Base-by-base conservation (phyloP, 2,329 filamentous ascomycete genomes). In the Malbranchea zuffiana region DNA sequence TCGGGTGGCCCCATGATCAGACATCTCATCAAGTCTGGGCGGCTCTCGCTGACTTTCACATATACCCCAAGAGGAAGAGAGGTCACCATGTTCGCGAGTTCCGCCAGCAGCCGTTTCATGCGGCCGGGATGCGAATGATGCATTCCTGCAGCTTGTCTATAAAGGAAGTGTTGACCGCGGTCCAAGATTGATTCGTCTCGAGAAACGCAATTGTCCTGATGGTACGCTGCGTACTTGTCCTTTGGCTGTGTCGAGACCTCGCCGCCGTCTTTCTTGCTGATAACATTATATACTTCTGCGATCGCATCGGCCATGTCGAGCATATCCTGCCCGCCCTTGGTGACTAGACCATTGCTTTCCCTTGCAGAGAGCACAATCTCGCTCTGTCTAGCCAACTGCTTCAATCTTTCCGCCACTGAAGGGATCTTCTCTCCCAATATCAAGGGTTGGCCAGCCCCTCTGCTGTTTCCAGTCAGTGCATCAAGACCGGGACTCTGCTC, bases 11-110 rank as follows among this genome's bases (percentile, higher is more conserved):
- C 71, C 13, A 67, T 53, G 32, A 74, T 69, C 16, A 71, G 39
- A 13, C 62, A 50, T 47, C 70, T 72, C 51, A 73, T 61, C n/a
- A 67, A 43, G 44, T 73, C 69, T 1, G 66, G 56, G 1, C 68
- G 58, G 6, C 59, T 60, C 7, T 56, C 49, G 10, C 60, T 63
- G 38, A 70, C 60, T 6, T 62, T 60, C 13, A 74, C 59, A 39
- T 63, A 72, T 15, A 74, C 70, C 3, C 69, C 69, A 6, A 64
- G 59, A 1, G 70, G 69, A 0, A 74, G 56, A 3, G 62, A 60
- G 0, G 64, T 63, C 12, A 57, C 55, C 25, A 74, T 51, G 1
- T 54, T 61, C 1, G 63, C 59, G 6, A 71, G 46, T 38, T 73
- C 68, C 4, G 51, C 59, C 16, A 67, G 56, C 4, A 73, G 47